Base-by-base conservation (phyloP, 345 rosid species). In the Moricandia moricandioides region DNA sequence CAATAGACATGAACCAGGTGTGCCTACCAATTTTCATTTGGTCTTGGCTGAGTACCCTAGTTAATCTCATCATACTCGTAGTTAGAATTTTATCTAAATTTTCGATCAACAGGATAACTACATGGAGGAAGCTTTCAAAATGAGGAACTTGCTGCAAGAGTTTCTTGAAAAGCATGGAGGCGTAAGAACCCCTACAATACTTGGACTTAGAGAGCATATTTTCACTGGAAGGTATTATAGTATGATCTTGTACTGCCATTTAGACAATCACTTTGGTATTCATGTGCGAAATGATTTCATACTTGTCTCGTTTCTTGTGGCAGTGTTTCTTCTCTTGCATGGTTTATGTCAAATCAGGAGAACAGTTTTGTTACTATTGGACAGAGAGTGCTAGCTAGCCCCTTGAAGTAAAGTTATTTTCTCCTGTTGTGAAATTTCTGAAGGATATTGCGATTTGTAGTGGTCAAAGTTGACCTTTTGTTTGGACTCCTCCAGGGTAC, bases 271-370 rank as follows among this genome's bases (percentile, higher is more conserved):
- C 81, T 85, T 63, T 74, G 61, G 63, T 34, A 83, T 27, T 69
- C 3, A 16, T 16, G 47, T 60, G 10, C 51, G 12, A 43, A 49
- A 13, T 62, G 54, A 65, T 78, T n/a, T 71, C 27, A 8, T 67
- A 60, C 59, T 66, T 61, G 12, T 72, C 52, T 61, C 1, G 27
- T 62, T 45, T 35, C 35, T 64, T 67, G 93, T 70, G 82, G 83
- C 90, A 87, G 95, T 87, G 95, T 89, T 80, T 89, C 95, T 62
- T 87, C 95, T 78, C 92, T 90, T 69, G 96, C 96, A 8, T 90
- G 96, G 96, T 90, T 90, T 82, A 90, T 90, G 92, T 90, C 92
- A 26, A 84, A 85, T 82, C 96, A 90, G 77, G 96, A 90, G 77
- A 90, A 84, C 61, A 88, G 96, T 70, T 90, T 90, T 81, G 96